Evolutionary conservation across 23 red algal species (phyloP).

Genomic region (Gracilaria caudata): DNA sequence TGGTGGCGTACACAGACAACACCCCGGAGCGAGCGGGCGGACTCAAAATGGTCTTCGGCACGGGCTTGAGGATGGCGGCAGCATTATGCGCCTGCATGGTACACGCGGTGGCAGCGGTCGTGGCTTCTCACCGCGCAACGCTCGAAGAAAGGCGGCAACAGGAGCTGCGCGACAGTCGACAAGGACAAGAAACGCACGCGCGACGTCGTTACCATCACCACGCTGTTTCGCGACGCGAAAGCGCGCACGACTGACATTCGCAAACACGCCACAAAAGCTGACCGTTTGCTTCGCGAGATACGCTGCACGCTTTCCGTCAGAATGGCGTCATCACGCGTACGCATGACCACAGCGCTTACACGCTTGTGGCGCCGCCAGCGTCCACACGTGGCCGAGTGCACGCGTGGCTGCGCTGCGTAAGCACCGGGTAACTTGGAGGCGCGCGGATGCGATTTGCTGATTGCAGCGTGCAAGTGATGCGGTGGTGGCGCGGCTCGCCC

Average conservation of each 20-base stretch:
- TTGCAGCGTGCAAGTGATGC: no score
- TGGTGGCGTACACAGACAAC: slow-evolving; percentile 57
- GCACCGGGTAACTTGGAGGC: no score
- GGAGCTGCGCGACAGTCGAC: not conserved
- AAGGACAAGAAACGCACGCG: not conserved
- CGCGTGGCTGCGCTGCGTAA: not conserved
- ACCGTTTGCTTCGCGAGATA: slow-evolving; percentile 2
- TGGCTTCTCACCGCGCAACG: no score
- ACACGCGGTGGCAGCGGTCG: no score
- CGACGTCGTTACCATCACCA: not conserved
- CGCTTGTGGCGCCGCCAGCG: no score
- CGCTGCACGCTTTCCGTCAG: not conserved
- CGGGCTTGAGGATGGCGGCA: slow-evolving; percentile 6
- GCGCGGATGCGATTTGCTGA: no score
- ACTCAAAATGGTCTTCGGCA: slow-evolving; percentile 40
- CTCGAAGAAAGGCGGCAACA: not conserved
- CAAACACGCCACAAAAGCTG: not conserved
- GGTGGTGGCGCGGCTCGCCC: no score
- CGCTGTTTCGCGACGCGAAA: not conserved
- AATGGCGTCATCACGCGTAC: not conserved
- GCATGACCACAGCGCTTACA: not conserved
- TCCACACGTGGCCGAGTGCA: not conserved
- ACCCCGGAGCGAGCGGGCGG: slow-evolving; percentile 51
- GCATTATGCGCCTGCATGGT: slow-evolving; percentile 19
- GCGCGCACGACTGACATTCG: not conserved